Conservation (phyloP, 2,329 filamentous ascomycete species). For the Sporothrix pseudoabietina region DNA sequence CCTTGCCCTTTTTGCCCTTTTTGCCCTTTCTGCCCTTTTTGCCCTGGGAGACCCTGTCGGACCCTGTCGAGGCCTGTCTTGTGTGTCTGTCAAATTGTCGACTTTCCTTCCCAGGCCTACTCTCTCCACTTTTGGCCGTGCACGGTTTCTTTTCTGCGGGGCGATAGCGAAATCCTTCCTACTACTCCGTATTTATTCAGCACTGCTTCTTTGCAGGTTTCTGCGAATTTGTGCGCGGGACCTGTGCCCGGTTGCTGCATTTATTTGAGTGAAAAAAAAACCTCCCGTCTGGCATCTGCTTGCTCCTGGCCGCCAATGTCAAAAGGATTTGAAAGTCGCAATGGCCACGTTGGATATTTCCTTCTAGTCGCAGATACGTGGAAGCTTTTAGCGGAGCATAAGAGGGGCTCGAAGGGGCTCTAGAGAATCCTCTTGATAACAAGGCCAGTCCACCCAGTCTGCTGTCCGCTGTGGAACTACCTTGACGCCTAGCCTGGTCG, state of each 20-base stretch:
- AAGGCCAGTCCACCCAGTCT: background rate
- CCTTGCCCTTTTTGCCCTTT: conserved; percentile 10
- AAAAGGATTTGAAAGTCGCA: background rate
- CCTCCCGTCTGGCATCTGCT: background rate
- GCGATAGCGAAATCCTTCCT: conserved; percentile 1
- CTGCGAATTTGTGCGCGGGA: background rate
- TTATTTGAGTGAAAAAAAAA: background rate
- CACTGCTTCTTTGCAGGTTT: background rate
- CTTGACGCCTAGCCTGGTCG: background rate
- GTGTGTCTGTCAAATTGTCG: background rate
- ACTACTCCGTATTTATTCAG: too few species aligned
- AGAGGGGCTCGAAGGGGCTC: conserved; percentile 1
- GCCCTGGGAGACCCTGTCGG: background rate
- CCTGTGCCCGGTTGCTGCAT: background rate
- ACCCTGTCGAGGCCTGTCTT: background rate
- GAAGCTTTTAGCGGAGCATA: conserved; percentile 14
- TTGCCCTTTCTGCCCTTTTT: conserved; percentile 9
- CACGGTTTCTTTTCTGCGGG: background rate
- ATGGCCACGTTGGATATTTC: background rate
- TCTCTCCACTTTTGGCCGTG: conserved; percentile 15
- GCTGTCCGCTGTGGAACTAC: background rate
- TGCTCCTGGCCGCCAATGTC: background rate
- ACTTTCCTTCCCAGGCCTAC: conserved; percentile 15
- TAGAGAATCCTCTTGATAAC: conserved; percentile 4
- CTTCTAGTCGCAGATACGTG: background rate